Evolutionary conservation across 768 basidiomycete species (phyloP).

Genomic region (Phylloporus scabripes): DNA sequence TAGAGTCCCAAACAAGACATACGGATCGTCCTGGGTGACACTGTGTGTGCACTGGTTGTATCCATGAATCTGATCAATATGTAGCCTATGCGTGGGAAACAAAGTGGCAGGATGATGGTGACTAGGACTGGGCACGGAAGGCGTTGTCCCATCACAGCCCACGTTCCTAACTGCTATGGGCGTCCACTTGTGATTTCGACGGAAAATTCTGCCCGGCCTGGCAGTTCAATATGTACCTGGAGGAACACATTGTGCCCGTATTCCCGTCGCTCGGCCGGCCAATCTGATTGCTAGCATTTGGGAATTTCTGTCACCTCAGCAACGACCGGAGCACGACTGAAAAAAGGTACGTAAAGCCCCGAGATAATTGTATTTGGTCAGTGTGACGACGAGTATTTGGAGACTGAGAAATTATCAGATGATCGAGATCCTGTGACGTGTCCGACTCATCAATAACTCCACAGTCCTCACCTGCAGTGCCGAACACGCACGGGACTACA

Average conservation of each 20-base stretch:
- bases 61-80: neutral
- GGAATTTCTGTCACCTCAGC: no score
- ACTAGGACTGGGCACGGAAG: neutral
- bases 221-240: neutral
- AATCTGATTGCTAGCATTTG: no score
- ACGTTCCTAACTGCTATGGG: neutral
- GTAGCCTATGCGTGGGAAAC: slow-evolving; percentile 2
- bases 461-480: neutral
- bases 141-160: neutral
- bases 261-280: neutral
- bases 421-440: neutral
- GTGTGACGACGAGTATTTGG: neutral
- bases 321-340: no score
- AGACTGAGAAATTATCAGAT: neutral
- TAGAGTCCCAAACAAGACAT: no score
- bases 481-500: neutral
- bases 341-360: neutral
- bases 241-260: neutral
- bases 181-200: neutral
- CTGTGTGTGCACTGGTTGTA: neutral
- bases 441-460: neutral
- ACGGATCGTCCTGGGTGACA: neutral
- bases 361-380: neutral
- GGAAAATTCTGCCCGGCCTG: neutral
- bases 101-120: neutral